Conservation (phyloP, 1,284 basidiomycete species). For the Amylostereum areolatum region DNA sequence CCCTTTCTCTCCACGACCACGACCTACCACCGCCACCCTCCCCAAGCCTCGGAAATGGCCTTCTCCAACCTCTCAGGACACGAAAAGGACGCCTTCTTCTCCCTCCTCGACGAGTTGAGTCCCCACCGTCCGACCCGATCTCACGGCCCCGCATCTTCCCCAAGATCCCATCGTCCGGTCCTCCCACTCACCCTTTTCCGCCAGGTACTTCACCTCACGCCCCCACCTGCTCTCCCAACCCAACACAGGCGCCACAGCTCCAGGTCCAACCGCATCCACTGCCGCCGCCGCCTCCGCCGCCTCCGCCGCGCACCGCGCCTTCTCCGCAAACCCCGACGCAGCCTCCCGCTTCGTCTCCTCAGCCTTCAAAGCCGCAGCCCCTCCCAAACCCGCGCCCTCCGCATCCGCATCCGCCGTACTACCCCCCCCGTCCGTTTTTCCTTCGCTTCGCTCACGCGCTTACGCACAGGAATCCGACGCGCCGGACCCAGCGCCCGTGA, state of each 20-base stretch:
- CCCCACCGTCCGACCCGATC: too few relatives aligned
- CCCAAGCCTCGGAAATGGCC: too few relatives aligned
- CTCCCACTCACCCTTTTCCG: background rate
- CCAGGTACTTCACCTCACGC: conserved; percentile 73
- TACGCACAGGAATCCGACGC: too few relatives aligned
- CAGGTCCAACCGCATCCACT: conserved; percentile 4
- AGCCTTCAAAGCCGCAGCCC: conserved; percentile 29
- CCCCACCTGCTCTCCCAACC: conserved; percentile 47
- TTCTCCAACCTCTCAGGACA: conserved; percentile 57
- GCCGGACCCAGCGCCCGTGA: background rate
- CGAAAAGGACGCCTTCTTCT: conserved; percentile 77
- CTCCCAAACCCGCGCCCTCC: too few relatives aligned
- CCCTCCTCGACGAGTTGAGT: conserved; percentile 67
- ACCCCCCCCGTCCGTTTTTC: too few relatives aligned
- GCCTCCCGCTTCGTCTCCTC: conserved; percentile 35
- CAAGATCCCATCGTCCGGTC: background rate
- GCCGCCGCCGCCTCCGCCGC: conserved; percentile 24
- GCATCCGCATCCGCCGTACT: too few relatives aligned
- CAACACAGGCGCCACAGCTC: conserved; percentile 7
- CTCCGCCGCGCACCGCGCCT: conserved; percentile 41
- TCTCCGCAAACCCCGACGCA: conserved; percentile 38
- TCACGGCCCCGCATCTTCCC: background rate
- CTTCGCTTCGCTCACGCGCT: too few relatives aligned
- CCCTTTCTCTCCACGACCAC: too few relatives aligned
- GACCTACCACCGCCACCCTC: too few relatives aligned